Percentiles rank a stretch among this genome's conserved stretches.
phyloP scores from a whole-genome alignment of 75 land plant genomes.

The Pinus albicaulis region DNA sequence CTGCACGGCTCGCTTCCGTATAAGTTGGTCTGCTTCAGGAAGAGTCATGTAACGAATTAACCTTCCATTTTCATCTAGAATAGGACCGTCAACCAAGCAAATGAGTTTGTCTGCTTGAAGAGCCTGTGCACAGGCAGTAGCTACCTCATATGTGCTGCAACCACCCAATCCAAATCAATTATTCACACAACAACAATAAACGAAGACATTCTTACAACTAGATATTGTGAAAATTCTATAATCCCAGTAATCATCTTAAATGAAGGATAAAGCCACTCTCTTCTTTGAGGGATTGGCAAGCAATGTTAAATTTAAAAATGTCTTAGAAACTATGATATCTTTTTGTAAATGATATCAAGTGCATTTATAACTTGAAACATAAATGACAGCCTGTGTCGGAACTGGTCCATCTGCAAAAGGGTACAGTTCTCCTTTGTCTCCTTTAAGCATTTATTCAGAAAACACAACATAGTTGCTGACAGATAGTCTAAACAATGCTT shows the following conservation, averaged over 20 bases:
- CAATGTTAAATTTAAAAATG: not conserved
- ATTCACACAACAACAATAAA: not conserved
- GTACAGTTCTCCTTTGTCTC: no score
- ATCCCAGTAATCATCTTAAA: not conserved
- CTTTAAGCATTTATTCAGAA: no score
- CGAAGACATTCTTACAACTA: not conserved
- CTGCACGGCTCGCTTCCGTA: slow-evolving; percentile 72
- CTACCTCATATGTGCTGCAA: slow-evolving; percentile 98
- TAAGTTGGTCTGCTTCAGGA: slow-evolving; percentile 77
- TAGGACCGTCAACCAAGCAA: slow-evolving; percentile 82
- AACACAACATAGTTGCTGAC: no score
- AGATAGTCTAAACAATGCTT: no score
- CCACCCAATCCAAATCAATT: not conserved
- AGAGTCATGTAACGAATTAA: slow-evolving; percentile 81
- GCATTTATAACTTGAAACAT: not conserved
- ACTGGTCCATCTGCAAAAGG: no score
- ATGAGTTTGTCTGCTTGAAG: slow-evolving; percentile 91
- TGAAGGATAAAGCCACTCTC: not conserved
- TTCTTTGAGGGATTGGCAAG: not conserved
- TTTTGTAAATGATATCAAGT: not conserved
- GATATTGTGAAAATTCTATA: not conserved
- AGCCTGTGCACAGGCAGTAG: slow-evolving; percentile 97
- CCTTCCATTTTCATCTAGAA: slow-evolving; percentile 60
- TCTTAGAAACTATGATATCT: not conserved
- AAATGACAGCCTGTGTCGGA: not conserved